Evolutionary conservation across 257 asterid genomes (phyloP), one percentile per base, ranked within the genome.

Genomic region (Lithospermum erythrorhizon): DNA sequence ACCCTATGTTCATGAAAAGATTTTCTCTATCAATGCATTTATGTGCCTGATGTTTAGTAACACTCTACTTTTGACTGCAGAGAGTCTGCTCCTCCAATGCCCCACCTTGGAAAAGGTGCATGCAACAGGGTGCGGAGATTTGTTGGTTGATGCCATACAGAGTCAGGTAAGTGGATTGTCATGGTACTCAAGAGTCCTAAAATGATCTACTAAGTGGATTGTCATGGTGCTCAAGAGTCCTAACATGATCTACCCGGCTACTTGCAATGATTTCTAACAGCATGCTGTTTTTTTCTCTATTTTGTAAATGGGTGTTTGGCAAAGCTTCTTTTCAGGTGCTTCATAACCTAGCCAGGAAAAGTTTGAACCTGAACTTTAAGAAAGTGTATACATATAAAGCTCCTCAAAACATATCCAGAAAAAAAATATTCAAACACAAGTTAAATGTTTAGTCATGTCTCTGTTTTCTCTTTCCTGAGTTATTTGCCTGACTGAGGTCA

Each of bases 1-100:
- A 59, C 29, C 32, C 59, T 62, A 55, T 13, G 21, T 58, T 17
- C 67, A 9, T 51, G 25, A 19, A 59, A 62, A 24, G 16, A 13
- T 25, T 54, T 1, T 59, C 27, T 32, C 23, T 45, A 21, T 58
- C 63, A 19, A 14, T 24, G 22, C 53, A 23, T 56, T 30, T 17
- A 32, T 63, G 9, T 45, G 32, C 20, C 63, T 65, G 30, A n/a
- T 32, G 35, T 10, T 61, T 61, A 63, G 58, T 23, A 57, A 55
- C 47, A n/a, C 19, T 35, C 70, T 41, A 45, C 32, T 61, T 52
- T n/a, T 66, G 68, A 72, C 24, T 18, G 24, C 84, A 93, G 99
- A 82, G 83, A 86, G 94, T 58, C 75, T 85, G 78, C 74, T 84
- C 51, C 89, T 93, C 69, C 95, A 86, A 63, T 93, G 99, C 79